Evolutionary conservation across 1,139 yeast species (phyloP).

Genomic region (Yamadazyma mexicana): DNA sequence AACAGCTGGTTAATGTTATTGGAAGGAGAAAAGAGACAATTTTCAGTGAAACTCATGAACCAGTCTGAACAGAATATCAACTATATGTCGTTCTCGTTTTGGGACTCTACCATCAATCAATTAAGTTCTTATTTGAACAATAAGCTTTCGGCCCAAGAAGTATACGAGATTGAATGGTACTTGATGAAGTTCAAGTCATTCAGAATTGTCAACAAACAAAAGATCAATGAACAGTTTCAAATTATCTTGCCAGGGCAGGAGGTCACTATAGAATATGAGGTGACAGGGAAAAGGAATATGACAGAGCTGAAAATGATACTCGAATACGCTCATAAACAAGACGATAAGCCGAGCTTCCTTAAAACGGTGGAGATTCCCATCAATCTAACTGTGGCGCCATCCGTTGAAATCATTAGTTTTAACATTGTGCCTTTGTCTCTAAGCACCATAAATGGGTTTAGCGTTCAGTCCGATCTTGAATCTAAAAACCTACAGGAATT

Average conservation of each 20-base stretch:
- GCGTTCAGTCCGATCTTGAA: slow-evolving; percentile 15
- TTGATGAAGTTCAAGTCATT: slow-evolving; percentile 61
- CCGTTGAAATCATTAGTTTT: slow-evolving; percentile 73
- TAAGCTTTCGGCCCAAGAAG: slow-evolving; percentile 57
- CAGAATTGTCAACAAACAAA: slow-evolving; percentile 39
- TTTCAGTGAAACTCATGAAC: slow-evolving; percentile 57
- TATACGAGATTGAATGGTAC: slow-evolving; percentile 75
- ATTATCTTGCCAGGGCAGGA: slow-evolving; percentile 35
- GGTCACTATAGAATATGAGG: slow-evolving; percentile 52
- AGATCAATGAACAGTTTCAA: slow-evolving; percentile 31
- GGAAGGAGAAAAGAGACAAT: slow-evolving; percentile 67
- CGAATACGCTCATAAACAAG: slow-evolving; percentile 60
- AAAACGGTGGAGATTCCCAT: slow-evolving; percentile 65
- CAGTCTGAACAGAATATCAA: slow-evolving; percentile 57
- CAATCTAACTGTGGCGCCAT: slow-evolving; percentile 64
- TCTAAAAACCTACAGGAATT: slow-evolving; percentile 11
- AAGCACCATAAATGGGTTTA: slow-evolving; percentile 22
- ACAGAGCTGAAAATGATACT: slow-evolving; percentile 62
- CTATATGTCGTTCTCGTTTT: slow-evolving; percentile 58
- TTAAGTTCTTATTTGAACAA: slow-evolving; percentile 40
- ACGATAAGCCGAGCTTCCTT: slow-evolving; percentile 35
- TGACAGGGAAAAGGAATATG: slow-evolving; percentile 75
- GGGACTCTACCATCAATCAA: slow-evolving; percentile 75
- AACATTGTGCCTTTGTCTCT: slow-evolving; percentile 59
- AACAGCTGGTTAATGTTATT: slow-evolving; percentile 76